These are phyloP conservation scores for Saccharomycopsis hybrid DNA, from an alignment of 1,139 yeast genomes.

Conservation along the genomic window DNA sequence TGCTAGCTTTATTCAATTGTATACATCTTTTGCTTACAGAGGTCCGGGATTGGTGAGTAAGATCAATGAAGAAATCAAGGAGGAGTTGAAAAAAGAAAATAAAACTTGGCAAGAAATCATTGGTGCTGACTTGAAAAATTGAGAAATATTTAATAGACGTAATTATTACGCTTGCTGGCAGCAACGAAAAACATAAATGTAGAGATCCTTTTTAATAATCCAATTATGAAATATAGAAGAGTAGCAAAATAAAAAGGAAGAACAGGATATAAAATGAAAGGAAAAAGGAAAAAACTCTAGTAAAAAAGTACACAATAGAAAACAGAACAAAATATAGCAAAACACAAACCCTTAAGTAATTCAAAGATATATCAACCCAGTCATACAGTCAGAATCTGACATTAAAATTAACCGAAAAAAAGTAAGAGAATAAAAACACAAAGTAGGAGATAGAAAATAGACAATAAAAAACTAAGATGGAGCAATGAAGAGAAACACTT, in stretches of 20 bases:
- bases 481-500: not conserved
- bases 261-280: too few relatives aligned
- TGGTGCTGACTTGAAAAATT: conserved; percentile 28
- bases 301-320: too few relatives aligned
- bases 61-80: conserved; percentile 68
- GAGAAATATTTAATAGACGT: not conserved
- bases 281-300: too few relatives aligned
- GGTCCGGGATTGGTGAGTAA: conserved; percentile 86
- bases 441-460: not conserved
- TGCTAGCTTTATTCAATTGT: conserved; percentile 77
- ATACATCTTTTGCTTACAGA: conserved; percentile 85
- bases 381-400: too few relatives aligned
- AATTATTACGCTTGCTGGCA: not conserved
- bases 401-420: not conserved
- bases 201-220: not conserved
- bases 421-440: conserved; percentile 1
- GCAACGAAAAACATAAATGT: too few relatives aligned
- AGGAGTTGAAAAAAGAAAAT: conserved; percentile 63
- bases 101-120: conserved; percentile 79
- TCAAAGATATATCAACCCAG: too few relatives aligned
- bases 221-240: not conserved
- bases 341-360: not conserved
- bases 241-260: not conserved
- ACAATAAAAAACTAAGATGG: not conserved
- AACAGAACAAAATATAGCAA: not conserved